Evolutionary conservation across 192 early-diverging fungal species (phyloP).

Genomic region (Coemansia sp.): DNA sequence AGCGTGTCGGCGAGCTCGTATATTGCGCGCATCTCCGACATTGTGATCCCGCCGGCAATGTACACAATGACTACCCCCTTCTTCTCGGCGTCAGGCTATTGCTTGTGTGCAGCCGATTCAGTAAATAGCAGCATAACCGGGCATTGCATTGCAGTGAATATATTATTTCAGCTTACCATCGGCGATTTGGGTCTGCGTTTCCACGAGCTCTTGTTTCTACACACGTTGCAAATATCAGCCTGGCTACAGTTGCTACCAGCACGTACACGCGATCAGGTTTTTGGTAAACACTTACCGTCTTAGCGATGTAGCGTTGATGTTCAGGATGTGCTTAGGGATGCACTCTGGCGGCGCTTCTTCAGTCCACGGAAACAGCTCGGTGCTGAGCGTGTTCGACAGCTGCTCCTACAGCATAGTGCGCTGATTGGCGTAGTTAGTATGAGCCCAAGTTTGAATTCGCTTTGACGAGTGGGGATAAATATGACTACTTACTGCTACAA

Average conservation of each 20-base stretch:
- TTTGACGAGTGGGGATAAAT: too few species aligned
- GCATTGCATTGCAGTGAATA: not conserved
- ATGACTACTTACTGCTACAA: slow-evolving; percentile 18
- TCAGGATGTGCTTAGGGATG: slow-evolving; percentile 26
- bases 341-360: slow-evolving; percentile 18
- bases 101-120: not conserved
- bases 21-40: slow-evolving; percentile 47
- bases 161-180: not conserved
- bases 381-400: slow-evolving; percentile 8
- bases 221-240: not conserved
- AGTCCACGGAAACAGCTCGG: slow-evolving; percentile 39
- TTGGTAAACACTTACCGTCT: slow-evolving; percentile 44
- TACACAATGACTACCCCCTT: slow-evolving; percentile 39
- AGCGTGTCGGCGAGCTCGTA: slow-evolving; percentile 45
- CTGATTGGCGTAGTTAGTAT: not conserved
- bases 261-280: too few species aligned
- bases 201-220: slow-evolving; percentile 12
- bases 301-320: slow-evolving; percentile 29
- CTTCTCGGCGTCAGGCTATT: slow-evolving; percentile 1
- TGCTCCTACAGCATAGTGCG: slow-evolving; percentile 12
- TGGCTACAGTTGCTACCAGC: too few species aligned
- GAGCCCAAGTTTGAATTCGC: not conserved
- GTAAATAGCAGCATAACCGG: not conserved
- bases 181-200: not conserved
- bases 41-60: slow-evolving; percentile 49